phyloP scores from a whole-genome alignment of 495 filamentous ascomycete species.

The Penicillium salamii region DNA sequence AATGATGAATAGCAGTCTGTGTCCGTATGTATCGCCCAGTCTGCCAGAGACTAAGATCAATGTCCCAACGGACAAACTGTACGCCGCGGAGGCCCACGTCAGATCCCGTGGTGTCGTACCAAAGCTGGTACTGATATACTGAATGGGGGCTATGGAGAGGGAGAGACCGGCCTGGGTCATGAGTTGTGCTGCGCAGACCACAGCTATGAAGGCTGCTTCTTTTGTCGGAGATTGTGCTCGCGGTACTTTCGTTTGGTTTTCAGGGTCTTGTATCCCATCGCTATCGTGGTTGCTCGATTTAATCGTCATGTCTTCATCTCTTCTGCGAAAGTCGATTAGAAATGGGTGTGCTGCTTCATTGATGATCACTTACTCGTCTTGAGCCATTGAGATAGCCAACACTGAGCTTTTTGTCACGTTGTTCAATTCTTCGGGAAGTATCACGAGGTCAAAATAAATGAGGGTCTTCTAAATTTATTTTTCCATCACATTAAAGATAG shows the following conservation, averaged over 20 bases:
- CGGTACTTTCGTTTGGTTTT: background rate
- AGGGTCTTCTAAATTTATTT: too few species aligned
- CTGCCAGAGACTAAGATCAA: constrained; percentile 64
- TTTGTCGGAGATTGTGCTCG: background rate
- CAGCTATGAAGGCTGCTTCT: background rate
- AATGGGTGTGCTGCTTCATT: too few species aligned
- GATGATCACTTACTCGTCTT: too few species aligned
- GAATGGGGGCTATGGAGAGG: constrained; percentile 32
- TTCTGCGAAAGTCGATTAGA: too few species aligned
- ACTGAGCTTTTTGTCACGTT: too few species aligned
- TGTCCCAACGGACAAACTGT: constrained; percentile 57
- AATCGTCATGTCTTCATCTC: too few species aligned
- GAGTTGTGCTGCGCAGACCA: background rate
- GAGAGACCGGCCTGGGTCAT: background rate
- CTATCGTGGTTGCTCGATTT: too few species aligned
- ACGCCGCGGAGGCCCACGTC: constrained; percentile 45
- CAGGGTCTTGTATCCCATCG: background rate
- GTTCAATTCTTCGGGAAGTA: too few species aligned
- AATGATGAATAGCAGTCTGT: constrained; percentile 57
- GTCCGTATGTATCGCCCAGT: constrained; percentile 63
- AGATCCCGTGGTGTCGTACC: constrained; percentile 20
- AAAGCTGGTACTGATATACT: constrained; percentile 47
- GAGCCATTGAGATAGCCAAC: too few species aligned
- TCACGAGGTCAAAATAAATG: too few species aligned
- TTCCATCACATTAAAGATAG: too few species aligned